phyloP scores from a whole-genome alignment of 2,329 filamentous ascomycete species.

The Phaeosphaeriaceae sp. region DNA sequence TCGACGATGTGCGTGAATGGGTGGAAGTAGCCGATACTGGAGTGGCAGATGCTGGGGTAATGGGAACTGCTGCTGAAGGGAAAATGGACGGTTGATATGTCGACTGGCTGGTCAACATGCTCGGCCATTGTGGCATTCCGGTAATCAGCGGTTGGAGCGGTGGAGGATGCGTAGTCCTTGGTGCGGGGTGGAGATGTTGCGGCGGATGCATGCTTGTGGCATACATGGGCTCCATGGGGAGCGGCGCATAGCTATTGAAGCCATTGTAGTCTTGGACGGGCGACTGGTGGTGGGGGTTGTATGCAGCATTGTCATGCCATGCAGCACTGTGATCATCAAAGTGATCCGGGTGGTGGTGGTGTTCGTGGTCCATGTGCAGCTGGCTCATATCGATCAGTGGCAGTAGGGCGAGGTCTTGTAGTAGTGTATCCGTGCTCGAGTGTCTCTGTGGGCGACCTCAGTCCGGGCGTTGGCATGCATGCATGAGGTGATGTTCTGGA shows the following conservation, averaged over 20 bases:
- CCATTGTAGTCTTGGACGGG: conserved; percentile 51
- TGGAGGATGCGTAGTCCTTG: conserved; percentile 48
- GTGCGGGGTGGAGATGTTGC: conserved; percentile 32
- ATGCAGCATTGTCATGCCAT: conserved; percentile 43
- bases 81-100: conserved; percentile 50
- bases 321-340: conserved; percentile 44
- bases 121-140: conserved; percentile 46
- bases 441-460: conserved; percentile 37
- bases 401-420: conserved; percentile 21
- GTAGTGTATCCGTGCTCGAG: conserved; percentile 30
- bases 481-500: conserved; percentile 44
- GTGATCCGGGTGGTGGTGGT: conserved; percentile 43
- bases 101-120: conserved; percentile 53
- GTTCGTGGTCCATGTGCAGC: conserved; percentile 53
- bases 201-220: conserved; percentile 49
- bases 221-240: conserved; percentile 52
- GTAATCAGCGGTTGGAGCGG: conserved; percentile 53
- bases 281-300: conserved; percentile 48
- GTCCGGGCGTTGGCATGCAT: conserved; percentile 47
- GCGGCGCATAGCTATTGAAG: conserved; percentile 46
- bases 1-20: conserved; percentile 58
- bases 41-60: conserved; percentile 48
- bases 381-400: conserved; percentile 47
- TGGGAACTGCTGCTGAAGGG: conserved; percentile 46
- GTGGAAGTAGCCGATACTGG: conserved; percentile 51